Base-by-base conservation (phyloP, 331 rosid genomes). In the Arachis monticola region DNA sequence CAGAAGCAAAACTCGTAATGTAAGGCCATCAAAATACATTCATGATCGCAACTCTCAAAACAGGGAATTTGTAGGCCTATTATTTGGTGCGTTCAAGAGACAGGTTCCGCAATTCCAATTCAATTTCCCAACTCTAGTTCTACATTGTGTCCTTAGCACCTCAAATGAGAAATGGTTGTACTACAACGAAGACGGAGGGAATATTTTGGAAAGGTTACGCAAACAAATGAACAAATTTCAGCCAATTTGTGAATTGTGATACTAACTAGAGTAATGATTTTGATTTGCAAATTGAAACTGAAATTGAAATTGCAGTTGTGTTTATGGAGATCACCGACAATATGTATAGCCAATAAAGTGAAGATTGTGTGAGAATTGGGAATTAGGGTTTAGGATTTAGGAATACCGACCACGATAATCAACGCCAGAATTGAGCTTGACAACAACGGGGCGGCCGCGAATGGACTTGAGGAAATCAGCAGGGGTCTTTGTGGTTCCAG, bases 391-490 rank as follows among this genome's bases (percentile, higher is more conserved):
- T 48, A 48, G 3, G 13, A n/a, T 48, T 48, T 10, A 48, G 12
- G 53, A 48, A 10, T 48, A 48, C 46, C 0, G 13, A 94, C 99
- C 99, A 82, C 99, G 78, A 72, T 94, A 94, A 68, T 94, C 99
- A 31, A 94, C 99, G 6, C 99, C 99, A 48, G 96, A 91, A 75
- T 88, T 91, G 64, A 91, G 85, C 70, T 91, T 17, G 22, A 17
- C 22, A 17, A 17, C 22, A 17, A 17, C 22, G 22, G 22, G 22
- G 22, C 22, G 22, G 27, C 96, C 96, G 0, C 96, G 90, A 59
- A 91, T 91, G 22, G 96, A 88, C 55, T 91, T 91, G 48, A 91
- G 93, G 63, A 91, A 91, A 84, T 91, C 92, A 1, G 93, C 90
- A 0, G 93, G 96, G 45, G 92, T 91, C 79, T 91, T 91, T 2